phyloP scores from a whole-genome alignment of 2,329 filamentous ascomycete genomes.

The Fusarium protoensiforme region DNA sequence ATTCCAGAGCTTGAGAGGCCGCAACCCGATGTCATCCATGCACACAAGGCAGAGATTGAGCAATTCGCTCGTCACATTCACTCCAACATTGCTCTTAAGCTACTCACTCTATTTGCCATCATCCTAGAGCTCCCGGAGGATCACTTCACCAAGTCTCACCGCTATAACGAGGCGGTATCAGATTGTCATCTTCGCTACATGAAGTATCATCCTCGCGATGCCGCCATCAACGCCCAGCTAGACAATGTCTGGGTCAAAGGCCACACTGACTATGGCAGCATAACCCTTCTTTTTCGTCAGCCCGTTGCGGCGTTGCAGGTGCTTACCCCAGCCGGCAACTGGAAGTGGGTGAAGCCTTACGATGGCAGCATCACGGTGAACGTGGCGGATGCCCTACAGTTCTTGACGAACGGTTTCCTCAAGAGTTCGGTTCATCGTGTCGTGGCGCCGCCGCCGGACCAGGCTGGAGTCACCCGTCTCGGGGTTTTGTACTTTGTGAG shows the following conservation, averaged over 20 bases:
- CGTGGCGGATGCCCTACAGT: not conserved
- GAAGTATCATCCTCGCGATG: not conserved
- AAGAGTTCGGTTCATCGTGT: not conserved
- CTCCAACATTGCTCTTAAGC: not conserved
- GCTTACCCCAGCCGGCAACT: not conserved
- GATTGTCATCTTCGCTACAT: not conserved
- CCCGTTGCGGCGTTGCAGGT: not conserved
- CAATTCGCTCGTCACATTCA: not conserved
- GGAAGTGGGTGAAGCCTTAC: conserved; percentile 2
- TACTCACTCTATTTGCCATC: not conserved
- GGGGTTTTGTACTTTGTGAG: conserved; percentile 1
- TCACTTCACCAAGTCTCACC: not conserved
- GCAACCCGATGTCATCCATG: not conserved
- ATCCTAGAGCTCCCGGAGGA: not conserved
- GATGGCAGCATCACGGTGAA: conserved; percentile 1
- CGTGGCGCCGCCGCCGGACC: not conserved
- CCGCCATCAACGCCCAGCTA: not conserved
- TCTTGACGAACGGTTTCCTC: not conserved
- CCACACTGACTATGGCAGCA: not conserved
- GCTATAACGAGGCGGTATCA: not conserved
- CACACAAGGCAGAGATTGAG: not conserved
- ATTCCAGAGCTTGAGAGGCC: not conserved
- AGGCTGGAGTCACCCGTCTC: not conserved
- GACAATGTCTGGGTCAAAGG: not conserved
- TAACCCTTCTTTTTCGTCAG: not conserved